A percentile compares a stretch with the other conserved stretches of the same genome.
Conservation (phyloP, 352 stramenopile species). For the Achlya hypogyna region DNA sequence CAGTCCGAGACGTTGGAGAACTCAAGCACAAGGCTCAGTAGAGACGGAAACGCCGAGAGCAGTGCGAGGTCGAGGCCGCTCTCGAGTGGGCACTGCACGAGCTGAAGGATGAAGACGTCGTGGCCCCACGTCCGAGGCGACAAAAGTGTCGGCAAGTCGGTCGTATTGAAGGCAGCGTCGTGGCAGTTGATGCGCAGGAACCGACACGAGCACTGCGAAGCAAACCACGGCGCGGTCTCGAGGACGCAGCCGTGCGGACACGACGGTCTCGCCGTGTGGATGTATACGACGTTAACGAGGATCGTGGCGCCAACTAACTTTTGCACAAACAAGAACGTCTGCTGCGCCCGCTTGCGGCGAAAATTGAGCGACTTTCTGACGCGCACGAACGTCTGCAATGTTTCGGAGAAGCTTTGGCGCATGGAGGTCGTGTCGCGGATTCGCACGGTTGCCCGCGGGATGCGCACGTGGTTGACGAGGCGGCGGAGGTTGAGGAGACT, state of each 20-base stretch:
- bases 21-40: neutral
- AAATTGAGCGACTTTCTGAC: neutral
- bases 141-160: neutral
- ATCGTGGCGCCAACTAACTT: neutral
- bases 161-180: neutral
- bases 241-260: neutral
- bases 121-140: neutral
- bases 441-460: neutral
- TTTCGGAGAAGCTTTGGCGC: no score
- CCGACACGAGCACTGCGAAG: neutral
- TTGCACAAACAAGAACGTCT: neutral
- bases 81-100: neutral
- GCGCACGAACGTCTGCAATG: neutral
- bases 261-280: neutral
- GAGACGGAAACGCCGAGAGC: neutral
- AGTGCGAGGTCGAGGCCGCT: neutral
- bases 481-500: neutral
- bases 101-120: neutral
- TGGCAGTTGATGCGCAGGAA: neutral
- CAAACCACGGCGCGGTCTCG: neutral
- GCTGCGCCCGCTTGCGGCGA: neutral
- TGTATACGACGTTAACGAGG: neutral
- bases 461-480: neutral
- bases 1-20: neutral
- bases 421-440: neutral